A percentile compares a stretch with the other conserved stretches of the same genome.
phyloP scores from a whole-genome alignment of 441 rosid genomes.

The Populus trichocarpa region DNA sequence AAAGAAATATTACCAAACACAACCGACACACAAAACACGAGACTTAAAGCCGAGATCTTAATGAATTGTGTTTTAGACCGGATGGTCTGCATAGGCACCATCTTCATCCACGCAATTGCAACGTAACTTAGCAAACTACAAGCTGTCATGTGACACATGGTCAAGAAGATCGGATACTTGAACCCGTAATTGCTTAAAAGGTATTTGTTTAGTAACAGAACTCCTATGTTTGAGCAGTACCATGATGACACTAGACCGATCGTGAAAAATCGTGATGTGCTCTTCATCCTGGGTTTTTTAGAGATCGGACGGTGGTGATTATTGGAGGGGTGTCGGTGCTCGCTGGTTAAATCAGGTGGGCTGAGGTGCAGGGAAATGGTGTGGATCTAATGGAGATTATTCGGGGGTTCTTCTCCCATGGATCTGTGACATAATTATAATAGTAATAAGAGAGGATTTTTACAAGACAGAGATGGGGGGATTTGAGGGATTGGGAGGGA shows the following conservation, averaged over 20 bases:
- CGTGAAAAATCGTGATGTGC: slow-evolving; percentile 57
- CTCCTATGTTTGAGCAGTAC: slow-evolving; percentile 94
- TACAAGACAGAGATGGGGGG: neutral
- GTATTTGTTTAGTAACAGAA: slow-evolving; percentile 77
- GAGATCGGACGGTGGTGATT: slow-evolving; percentile 17
- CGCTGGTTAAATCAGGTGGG: neutral
- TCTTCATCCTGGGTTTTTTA: slow-evolving; percentile 33
- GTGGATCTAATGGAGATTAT: slow-evolving; percentile 17
- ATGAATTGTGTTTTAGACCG: slow-evolving; percentile 74
- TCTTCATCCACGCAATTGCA: slow-evolving; percentile 83
- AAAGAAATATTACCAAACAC: slow-evolving; percentile 82
- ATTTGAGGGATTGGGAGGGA: neutral
- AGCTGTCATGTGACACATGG: slow-evolving; percentile 97
- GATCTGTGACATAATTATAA: slow-evolving; percentile 31
- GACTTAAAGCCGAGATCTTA: slow-evolving; percentile 76
- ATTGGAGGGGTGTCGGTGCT: neutral
- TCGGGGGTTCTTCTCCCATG: slow-evolving; percentile 21
- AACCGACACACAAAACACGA: slow-evolving; percentile 88
- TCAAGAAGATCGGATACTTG: slow-evolving; percentile 85
- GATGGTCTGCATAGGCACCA: slow-evolving; percentile 91
- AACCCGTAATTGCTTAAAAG: slow-evolving; percentile 82
- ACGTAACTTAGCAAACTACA: slow-evolving; percentile 81
- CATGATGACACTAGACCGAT: slow-evolving; percentile 72
- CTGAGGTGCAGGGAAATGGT: neutral
- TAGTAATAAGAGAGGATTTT: neutral